A percentile compares a stretch with the other conserved stretches of the same genome.
These are phyloP conservation scores for Xylariaceae sp. DNA, from an alignment of 2,329 filamentous ascomycete genomes.

Conservation along the genomic window DNA sequence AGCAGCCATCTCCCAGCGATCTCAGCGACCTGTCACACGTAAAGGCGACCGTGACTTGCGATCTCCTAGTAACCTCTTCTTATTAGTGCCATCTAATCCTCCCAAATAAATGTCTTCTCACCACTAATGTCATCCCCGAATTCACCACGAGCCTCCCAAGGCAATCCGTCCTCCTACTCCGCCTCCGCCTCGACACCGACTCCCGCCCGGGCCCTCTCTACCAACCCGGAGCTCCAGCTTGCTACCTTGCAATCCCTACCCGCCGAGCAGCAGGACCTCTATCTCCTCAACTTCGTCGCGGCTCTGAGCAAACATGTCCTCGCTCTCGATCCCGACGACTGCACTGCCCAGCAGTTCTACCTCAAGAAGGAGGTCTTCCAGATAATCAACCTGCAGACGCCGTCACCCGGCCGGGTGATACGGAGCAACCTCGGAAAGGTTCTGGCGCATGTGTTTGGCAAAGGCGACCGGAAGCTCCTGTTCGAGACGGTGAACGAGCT, in stretches of 20 bases:
- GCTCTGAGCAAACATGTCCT: slow-evolving; percentile 76
- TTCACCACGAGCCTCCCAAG: slow-evolving; percentile 34
- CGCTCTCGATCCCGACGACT: slow-evolving; percentile 67
- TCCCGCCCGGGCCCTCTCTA: slow-evolving; percentile 29
- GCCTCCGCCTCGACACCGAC: slow-evolving; percentile 29
- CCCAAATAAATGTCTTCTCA: slow-evolving; percentile 5
- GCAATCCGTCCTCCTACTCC: slow-evolving; percentile 26
- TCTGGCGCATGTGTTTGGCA: slow-evolving; percentile 73
- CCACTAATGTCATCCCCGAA: slow-evolving; percentile 30
- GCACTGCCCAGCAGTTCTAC: slow-evolving; percentile 82
- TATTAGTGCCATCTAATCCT: slow-evolving; percentile 4
- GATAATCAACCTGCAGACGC: slow-evolving; percentile 76
- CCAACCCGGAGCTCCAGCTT: slow-evolving; percentile 77
- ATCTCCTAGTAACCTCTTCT: background rate
- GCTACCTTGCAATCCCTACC: slow-evolving; percentile 83
- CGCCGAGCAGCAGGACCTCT: slow-evolving; percentile 91
- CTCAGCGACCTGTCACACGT: background rate
- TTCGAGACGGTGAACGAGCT: slow-evolving; percentile 95
- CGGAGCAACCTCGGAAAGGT: slow-evolving; percentile 84
- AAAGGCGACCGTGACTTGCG: background rate
- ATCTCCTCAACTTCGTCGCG: slow-evolving; percentile 83
- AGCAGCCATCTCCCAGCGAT: background rate
- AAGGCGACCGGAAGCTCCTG: slow-evolving; percentile 83
- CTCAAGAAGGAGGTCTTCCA: slow-evolving; percentile 94
- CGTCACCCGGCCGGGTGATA: slow-evolving; percentile 80